A percentile compares a stretch with the other conserved stretches of the same genome.
Conservation (phyloP, 345 rosid species). For the Clausena lansium region DNA sequence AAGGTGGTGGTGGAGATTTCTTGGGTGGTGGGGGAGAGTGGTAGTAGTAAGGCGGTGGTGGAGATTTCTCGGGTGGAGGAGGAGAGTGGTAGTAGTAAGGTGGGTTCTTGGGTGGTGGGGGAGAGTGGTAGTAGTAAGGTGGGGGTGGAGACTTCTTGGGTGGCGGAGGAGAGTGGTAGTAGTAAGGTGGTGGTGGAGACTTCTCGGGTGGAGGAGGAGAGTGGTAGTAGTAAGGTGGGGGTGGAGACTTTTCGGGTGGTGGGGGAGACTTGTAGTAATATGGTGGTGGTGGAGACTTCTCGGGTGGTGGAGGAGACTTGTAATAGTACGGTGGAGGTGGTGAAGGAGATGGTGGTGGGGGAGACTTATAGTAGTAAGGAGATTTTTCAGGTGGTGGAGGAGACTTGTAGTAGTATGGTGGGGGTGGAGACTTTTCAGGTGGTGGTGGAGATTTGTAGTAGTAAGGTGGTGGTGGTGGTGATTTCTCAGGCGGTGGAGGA, state of each 20-base stretch:
- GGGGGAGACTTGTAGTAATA: conserved; percentile 43
- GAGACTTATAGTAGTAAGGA: conserved; percentile 44
- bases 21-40: conserved; percentile 57
- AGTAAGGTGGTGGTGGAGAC: conserved; percentile 39
- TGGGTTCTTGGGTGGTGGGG: conserved; percentile 36
- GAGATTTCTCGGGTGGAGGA: conserved; percentile 25
- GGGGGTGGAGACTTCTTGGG: conserved; percentile 30
- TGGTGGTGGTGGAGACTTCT: conserved; percentile 25
- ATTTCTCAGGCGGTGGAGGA: conserved; percentile 21
- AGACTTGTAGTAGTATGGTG: conserved; percentile 29
- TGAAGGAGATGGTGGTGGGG: conserved; percentile 58
- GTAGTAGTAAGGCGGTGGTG: conserved; percentile 42
- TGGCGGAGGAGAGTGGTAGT: conserved; percentile 32
- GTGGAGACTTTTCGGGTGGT: conserved; percentile 32
- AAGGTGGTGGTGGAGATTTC: conserved; percentile 40
- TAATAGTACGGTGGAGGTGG: conserved; percentile 40
- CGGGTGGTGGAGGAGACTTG: conserved; percentile 42
- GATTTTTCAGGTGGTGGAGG: conserved; percentile 43
- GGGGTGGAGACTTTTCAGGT: conserved; percentile 15
- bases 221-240: conserved; percentile 29
- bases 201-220: conserved; percentile 34
- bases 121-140: conserved; percentile 30
- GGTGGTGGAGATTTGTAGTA: conserved; percentile 30
- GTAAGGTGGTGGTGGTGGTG: conserved; percentile 29
- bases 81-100: conserved; percentile 10